A percentile compares a stretch with the other conserved stretches of the same genome.
phyloP scores from a whole-genome alignment of 2,329 filamentous ascomycete species.

The Colletotrichum kahawae region DNA sequence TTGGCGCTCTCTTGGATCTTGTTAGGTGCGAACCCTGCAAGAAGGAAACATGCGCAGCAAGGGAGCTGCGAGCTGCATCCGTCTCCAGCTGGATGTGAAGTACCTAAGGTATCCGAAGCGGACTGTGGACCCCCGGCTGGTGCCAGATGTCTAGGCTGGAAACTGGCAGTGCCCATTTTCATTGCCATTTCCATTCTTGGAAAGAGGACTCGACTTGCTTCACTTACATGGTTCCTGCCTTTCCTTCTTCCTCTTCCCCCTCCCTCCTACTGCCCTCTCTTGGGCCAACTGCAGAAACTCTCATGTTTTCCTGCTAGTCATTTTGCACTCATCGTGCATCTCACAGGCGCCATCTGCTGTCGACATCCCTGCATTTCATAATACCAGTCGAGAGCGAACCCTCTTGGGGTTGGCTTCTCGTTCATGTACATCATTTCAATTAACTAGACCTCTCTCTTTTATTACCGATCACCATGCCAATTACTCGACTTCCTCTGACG shows the following conservation, averaged over 20 bases:
- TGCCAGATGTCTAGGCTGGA: not conserved
- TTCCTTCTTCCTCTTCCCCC: not conserved
- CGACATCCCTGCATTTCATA: not conserved
- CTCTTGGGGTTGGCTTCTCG: not conserved
- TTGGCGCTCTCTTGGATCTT: not conserved
- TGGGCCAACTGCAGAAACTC: not conserved
- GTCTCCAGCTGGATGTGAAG: not conserved
- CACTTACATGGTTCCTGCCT: not conserved
- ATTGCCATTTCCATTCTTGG: too few species aligned
- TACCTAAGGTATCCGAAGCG: too few species aligned
- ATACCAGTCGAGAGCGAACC: not conserved
- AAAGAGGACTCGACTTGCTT: not conserved
- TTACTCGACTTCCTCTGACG: conserved; percentile 52
- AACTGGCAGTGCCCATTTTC: not conserved
- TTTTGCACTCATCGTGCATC: not conserved
- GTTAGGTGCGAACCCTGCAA: conserved; percentile 3
- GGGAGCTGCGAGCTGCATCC: not conserved
- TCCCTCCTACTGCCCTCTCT: not conserved
- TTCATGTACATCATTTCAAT: not conserved
- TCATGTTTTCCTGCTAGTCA: not conserved
- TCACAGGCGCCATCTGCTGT: not conserved
- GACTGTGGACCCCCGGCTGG: not conserved
- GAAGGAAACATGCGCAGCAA: not conserved
- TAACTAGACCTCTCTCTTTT: not conserved
- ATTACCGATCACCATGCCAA: conserved; percentile 47